These are phyloP conservation scores for Ceratobasidium sp. DNA, from an alignment of 1,284 basidiomycete species.

Conservation along the genomic window DNA sequence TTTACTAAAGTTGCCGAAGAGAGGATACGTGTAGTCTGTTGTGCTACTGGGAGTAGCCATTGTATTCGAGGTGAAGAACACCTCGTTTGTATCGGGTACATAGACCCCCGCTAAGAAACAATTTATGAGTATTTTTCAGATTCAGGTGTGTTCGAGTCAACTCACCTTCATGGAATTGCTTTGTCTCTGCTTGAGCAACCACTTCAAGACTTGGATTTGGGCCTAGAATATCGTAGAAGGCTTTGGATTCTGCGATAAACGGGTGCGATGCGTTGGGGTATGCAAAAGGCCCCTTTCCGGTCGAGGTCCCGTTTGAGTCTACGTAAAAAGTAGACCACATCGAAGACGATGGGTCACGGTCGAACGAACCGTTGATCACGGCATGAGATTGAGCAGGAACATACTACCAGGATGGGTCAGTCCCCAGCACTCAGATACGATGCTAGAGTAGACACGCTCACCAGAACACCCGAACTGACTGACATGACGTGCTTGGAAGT, in stretches of 20 bases:
- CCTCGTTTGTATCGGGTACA: slow-evolving; percentile 27
- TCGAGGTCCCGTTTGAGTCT: slow-evolving; percentile 10
- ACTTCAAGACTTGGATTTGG: slow-evolving; percentile 9
- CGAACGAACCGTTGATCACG: slow-evolving; percentile 34
- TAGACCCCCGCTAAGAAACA: slow-evolving; percentile 26
- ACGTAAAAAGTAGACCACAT: slow-evolving; percentile 31
- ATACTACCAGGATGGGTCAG: slow-evolving; percentile 1
- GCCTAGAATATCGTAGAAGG: slow-evolving; percentile 21
- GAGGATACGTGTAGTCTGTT: slow-evolving; percentile 11
- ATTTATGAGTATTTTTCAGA: neutral
- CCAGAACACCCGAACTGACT: slow-evolving; percentile 2
- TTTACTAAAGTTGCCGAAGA: slow-evolving; percentile 33
- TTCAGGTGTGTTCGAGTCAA: neutral
- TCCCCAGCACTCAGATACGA: neutral
- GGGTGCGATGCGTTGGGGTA: slow-evolving; percentile 13
- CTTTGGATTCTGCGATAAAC: slow-evolving; percentile 1
- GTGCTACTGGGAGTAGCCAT: neutral
- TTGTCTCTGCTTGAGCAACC: slow-evolving; percentile 1
- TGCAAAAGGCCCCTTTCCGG: slow-evolving; percentile 7
- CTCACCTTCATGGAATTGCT: slow-evolving; percentile 34
- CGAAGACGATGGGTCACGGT: slow-evolving; percentile 19
- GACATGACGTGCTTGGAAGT: neutral
- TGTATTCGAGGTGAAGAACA: slow-evolving; percentile 27
- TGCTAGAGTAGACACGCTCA: neutral
- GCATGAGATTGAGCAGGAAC: slow-evolving; percentile 26